A percentile compares a stretch with the other conserved stretches of the same genome.
Conservation (phyloP, 2,329 filamentous ascomycete species). For the Aspergillus quadricinctus region DNA sequence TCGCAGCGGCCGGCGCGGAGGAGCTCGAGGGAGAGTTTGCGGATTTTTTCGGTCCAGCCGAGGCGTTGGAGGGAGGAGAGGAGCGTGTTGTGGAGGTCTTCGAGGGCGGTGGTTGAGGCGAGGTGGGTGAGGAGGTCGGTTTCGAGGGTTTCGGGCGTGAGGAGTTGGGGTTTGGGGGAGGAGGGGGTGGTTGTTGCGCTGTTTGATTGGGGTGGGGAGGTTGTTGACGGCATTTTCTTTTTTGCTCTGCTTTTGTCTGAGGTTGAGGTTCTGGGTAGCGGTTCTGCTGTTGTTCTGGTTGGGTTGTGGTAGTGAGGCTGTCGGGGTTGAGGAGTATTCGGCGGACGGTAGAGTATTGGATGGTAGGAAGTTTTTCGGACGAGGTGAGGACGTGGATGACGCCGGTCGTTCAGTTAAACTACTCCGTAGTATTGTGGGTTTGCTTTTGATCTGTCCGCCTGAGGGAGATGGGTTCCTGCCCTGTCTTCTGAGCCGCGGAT, state of each 20-base stretch:
- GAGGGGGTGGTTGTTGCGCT: slow-evolving; percentile 13
- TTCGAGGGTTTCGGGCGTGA: slow-evolving; percentile 40
- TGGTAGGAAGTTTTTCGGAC: neutral
- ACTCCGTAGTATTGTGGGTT: neutral
- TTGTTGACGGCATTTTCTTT: slow-evolving; percentile 9
- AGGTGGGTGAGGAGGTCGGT: slow-evolving; percentile 42
- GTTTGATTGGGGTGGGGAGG: slow-evolving; percentile 1
- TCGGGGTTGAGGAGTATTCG: neutral
- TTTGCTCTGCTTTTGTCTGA: neutral
- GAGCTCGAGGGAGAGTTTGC: slow-evolving; percentile 51
- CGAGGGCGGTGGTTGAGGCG: slow-evolving; percentile 46
- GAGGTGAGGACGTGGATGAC: neutral
- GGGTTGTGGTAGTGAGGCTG: neutral
- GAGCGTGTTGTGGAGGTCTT: slow-evolving; percentile 53
- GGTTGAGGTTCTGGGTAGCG: neutral
- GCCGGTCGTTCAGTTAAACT: neutral
- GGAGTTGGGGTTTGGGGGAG: slow-evolving; percentile 17
- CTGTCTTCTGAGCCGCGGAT: neutral
- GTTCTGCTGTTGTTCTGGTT: neutral
- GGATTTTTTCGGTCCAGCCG: slow-evolving; percentile 57
- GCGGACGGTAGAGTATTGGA: neutral
- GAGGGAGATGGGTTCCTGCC: neutral
- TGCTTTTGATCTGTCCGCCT: neutral
- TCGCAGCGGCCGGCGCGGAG: slow-evolving; percentile 55
- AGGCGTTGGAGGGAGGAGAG: slow-evolving; percentile 52